Evolutionary conservation across 345 rosid species (phyloP), one percentile per base, ranked within the genome.

Genomic region (Gossypium australe): DNA sequence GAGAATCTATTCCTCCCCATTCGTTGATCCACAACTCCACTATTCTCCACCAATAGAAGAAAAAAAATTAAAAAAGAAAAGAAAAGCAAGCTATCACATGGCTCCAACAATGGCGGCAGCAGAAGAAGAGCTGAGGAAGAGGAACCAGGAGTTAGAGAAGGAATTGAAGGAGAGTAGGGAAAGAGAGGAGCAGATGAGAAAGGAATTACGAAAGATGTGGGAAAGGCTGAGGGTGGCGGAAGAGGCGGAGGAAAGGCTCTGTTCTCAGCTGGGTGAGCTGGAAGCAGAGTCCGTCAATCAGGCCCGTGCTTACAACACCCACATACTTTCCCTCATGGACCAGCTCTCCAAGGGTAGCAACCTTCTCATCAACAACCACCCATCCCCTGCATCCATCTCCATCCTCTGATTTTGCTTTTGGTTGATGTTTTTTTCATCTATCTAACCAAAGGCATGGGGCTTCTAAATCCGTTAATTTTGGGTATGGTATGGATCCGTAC

Each of bases 191-290:
- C 16, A 25, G 44, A 72, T 45, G 65, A 58, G n/a, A 29, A 44
- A 58, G 24, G 67, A 72, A 24, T 29, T 72, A 12, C 44, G 5
- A n/a, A 59, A 48, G 67, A 13, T 49, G 16, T 72, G 25, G 67
- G 14, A 87, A 67, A 75, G 93, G 73, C 80, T 93, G 1, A 75
- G 89, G 41, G 86, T 90, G 75, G 64, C 64, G n/a, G 64, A 60
- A 60, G 64, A 60, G 41, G 64, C 64, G 41, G 64, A 60, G 64
- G 64, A 92, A 83, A 79, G 89, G 78, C 90, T 94, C 56, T 92
- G 96, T 81, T 78, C 87, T 7, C 94, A 92, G 88, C 89, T 94
- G 0, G 96, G 97, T 0, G 96, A 94, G 80, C 88, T 94, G 2
- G 97, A 94, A 83, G 97, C 96, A 0, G 98, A 94, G 82, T 86